phyloP scores from a whole-genome alignment of 2,329 filamentous ascomycete species.

The Exophiala alcalophila region DNA sequence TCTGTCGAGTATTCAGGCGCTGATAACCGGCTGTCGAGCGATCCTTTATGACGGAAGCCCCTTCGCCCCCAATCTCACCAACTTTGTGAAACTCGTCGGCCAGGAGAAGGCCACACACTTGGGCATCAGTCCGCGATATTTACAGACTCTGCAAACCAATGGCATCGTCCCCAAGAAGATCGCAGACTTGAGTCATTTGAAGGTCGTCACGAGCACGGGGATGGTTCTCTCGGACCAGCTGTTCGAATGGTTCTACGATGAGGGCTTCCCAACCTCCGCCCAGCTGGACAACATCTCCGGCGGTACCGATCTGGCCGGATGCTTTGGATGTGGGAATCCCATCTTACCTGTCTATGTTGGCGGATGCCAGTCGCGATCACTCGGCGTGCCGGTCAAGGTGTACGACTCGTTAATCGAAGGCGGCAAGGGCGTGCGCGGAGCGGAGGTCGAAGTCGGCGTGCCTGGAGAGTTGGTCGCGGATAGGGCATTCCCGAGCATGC shows the following conservation, averaged over 20 bases:
- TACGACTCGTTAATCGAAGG: constrained; percentile 46
- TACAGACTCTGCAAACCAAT: constrained; percentile 68
- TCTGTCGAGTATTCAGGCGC: constrained; percentile 51
- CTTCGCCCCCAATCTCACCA: constrained; percentile 65
- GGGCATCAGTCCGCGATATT: constrained; percentile 72
- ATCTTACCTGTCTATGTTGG: constrained; percentile 64
- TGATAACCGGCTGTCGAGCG: constrained; percentile 59
- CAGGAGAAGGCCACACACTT: constrained; percentile 67
- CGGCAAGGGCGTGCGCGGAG: constrained; percentile 45
- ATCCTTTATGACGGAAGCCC: constrained; percentile 83
- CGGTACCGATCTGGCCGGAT: constrained; percentile 34
- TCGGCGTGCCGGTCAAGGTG: constrained; percentile 51
- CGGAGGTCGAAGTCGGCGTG: constrained; percentile 59
- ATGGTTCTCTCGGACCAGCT: constrained; percentile 76
- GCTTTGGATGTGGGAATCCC: constrained; percentile 56
- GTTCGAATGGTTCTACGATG: constrained; percentile 77
- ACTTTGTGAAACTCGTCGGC: constrained; percentile 61
- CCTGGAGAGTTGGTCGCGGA: constrained; percentile 74
- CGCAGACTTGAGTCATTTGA: constrained; percentile 61
- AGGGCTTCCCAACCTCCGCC: constrained; percentile 63
- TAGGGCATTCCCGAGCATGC: constrained; percentile 71
- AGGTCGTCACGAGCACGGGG: constrained; percentile 67
- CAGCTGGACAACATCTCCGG: constrained; percentile 54
- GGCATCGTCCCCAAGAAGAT: constrained; percentile 60
- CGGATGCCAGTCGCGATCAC: constrained; percentile 53